These are phyloP conservation scores for Marasmius fiardii DNA, from an alignment of 1,284 basidiomycete genomes.

Conservation along the genomic window DNA sequence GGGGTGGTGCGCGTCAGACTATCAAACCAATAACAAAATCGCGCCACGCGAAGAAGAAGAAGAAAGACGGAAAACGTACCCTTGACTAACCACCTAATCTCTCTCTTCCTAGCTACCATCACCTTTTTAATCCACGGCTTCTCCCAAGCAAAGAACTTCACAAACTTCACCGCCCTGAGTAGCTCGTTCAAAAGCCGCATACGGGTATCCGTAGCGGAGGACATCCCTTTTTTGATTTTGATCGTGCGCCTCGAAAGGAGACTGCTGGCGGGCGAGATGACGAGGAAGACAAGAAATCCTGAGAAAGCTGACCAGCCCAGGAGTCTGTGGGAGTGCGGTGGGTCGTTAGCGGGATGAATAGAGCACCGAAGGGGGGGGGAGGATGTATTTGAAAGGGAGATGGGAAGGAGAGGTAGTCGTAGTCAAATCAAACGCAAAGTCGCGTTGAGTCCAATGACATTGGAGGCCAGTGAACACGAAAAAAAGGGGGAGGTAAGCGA, in stretches of 20 bases:
- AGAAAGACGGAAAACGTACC: constrained; percentile 27
- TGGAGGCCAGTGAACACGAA: no score
- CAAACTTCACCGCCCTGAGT: constrained; percentile 79
- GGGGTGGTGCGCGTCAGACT: no score
- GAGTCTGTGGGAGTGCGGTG: constrained; percentile 42
- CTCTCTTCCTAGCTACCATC: constrained; percentile 54
- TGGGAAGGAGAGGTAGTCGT: no score
- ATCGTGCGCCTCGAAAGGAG: constrained; percentile 58
- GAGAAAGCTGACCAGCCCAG: constrained; percentile 84
- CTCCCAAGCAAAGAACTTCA: constrained; percentile 89
- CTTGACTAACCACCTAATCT: constrained; percentile 73
- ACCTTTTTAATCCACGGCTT: constrained; percentile 65
- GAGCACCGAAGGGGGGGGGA: no score
- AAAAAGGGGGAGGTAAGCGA: background rate
- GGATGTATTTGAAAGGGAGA: no score
- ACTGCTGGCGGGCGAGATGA: constrained; percentile 75
- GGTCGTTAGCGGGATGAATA: constrained; percentile 5
- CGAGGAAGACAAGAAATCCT: constrained; percentile 72
- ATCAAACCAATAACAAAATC: no score
- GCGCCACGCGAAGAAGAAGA: constrained; percentile 4
- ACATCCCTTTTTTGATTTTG: constrained; percentile 70
- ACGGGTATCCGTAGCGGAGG: constrained; percentile 77
- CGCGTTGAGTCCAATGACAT: no score
- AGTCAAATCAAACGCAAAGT: no score
- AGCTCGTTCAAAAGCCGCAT: constrained; percentile 88